phyloP scores from a whole-genome alignment of 2,329 filamentous ascomycete species.

The Pseudocercospora fijiensis region DNA sequence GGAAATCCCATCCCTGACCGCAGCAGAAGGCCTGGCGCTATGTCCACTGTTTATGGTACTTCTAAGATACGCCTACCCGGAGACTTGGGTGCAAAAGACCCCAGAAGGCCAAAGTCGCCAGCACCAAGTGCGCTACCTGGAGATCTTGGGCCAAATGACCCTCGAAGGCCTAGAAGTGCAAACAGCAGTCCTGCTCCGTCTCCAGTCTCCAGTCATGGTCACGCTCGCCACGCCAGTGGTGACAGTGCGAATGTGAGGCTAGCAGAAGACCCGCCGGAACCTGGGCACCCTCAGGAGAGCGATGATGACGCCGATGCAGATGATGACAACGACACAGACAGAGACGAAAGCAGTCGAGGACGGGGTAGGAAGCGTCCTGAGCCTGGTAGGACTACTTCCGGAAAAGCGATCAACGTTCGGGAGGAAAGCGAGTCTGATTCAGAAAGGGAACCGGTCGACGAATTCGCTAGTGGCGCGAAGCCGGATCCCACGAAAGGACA shows the following conservation, averaged over 20 bases:
- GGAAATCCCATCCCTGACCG: constrained; percentile 34
- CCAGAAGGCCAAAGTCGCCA: constrained; percentile 37
- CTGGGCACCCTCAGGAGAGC: constrained; percentile 29
- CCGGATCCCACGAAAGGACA: constrained; percentile 40
- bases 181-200: constrained; percentile 32
- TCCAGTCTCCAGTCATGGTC: constrained; percentile 17
- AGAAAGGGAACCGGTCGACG: constrained; percentile 20
- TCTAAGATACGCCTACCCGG: constrained; percentile 37
- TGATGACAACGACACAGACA: constrained; percentile 38
- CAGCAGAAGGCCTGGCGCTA: constrained; percentile 29
- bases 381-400: constrained; percentile 36
- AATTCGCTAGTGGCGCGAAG: constrained; percentile 26
- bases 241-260: constrained; percentile 28
- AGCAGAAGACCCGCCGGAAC: constrained; percentile 32
- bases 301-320: constrained; percentile 37
- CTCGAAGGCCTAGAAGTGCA: constrained; percentile 29
- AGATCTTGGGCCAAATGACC: constrained; percentile 37
- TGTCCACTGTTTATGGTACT: constrained; percentile 34
- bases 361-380: constrained; percentile 37
- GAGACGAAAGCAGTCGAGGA: constrained; percentile 33
- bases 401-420: constrained; percentile 37
- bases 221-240: constrained; percentile 28
- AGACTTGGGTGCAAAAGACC: constrained; percentile 40
- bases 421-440: constrained; percentile 34
- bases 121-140: constrained; percentile 32